Evolutionary conservation across 1,139 yeast species (phyloP).

Genomic region (Yarrowia galli): DNA sequence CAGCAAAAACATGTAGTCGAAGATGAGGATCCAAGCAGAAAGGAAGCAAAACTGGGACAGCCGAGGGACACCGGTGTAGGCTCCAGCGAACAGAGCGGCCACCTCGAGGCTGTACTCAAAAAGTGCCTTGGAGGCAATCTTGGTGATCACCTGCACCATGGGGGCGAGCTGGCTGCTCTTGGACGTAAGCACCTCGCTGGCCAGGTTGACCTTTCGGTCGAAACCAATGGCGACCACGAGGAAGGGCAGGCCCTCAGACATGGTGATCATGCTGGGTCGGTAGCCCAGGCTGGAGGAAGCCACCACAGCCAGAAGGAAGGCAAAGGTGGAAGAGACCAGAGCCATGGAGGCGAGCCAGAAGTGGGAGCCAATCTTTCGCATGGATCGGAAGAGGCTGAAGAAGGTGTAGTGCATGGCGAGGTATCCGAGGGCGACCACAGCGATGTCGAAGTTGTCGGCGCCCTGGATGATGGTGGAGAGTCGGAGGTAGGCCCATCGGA

Average conservation of each 20-base stretch:
- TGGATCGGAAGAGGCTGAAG: conserved; percentile 75
- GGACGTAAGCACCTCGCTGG: conserved; percentile 63
- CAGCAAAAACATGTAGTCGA: conserved; percentile 75
- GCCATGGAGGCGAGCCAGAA: conserved; percentile 91
- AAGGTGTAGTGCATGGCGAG: conserved; percentile 90
- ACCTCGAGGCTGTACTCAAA: conserved; percentile 82
- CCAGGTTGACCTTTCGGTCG: conserved; percentile 81
- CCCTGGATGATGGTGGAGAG: conserved; percentile 65
- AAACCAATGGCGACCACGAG: conserved; percentile 93
- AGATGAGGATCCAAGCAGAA: conserved; percentile 73
- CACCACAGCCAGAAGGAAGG: conserved; percentile 82
- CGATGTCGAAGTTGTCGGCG: conserved; percentile 88
- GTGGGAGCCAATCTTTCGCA: conserved; percentile 81
- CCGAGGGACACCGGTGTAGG: conserved; percentile 67
- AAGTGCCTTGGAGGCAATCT: conserved; percentile 72
- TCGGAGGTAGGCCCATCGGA: conserved; percentile 56
- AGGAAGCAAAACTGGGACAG: conserved; percentile 84
- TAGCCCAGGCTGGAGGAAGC: conserved; percentile 58
- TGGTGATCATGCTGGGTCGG: conserved; percentile 72
- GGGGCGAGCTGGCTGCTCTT: conserved; percentile 43
- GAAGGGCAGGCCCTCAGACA: conserved; percentile 94
- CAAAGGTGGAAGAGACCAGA: conserved; percentile 79
- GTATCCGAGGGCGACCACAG: conserved; percentile 81
- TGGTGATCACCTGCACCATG: conserved; percentile 56
- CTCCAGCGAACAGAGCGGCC: conserved; percentile 73